A percentile compares a stretch with the other conserved stretches of the same genome.
phyloP scores from a whole-genome alignment of 2,329 filamentous ascomycete genomes.

The Fusarium sp. region DNA sequence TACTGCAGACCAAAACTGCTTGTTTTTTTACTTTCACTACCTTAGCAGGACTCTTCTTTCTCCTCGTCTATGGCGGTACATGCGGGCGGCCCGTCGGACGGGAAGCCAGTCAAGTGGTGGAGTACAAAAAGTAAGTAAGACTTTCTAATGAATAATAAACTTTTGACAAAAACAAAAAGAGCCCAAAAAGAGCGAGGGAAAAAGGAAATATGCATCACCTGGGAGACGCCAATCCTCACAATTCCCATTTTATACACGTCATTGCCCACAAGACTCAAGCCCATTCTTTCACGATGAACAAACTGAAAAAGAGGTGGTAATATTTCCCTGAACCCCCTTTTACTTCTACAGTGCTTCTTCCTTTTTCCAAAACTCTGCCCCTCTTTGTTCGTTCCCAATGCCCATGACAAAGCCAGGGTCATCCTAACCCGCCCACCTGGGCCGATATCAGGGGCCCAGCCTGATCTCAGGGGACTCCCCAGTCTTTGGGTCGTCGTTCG shows the following conservation, averaged over 20 bases:
- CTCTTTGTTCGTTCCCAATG: slow-evolving; percentile 21
- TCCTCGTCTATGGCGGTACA: slow-evolving; percentile 19
- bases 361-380: slow-evolving; percentile 19
- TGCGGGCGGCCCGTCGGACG: slow-evolving; percentile 35
- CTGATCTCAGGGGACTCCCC: slow-evolving; percentile 37
- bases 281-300: neutral
- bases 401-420: slow-evolving; percentile 29
- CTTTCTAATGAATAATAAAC: slow-evolving; percentile 2
- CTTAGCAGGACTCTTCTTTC: neutral
- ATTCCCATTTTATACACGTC: slow-evolving; percentile 11
- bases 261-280: slow-evolving; percentile 11
- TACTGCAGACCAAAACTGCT: neutral
- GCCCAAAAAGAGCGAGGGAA: neutral
- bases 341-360: slow-evolving; percentile 15
- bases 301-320: neutral
- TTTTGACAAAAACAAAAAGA: slow-evolving; percentile 10
- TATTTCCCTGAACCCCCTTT: slow-evolving; percentile 34
- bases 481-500: slow-evolving; percentile 30
- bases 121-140: slow-evolving; percentile 9
- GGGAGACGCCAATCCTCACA: slow-evolving; percentile 27
- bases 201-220: slow-evolving; percentile 20
- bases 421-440: slow-evolving; percentile 40
- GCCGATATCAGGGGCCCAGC: slow-evolving; percentile 27
- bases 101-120: slow-evolving; percentile 37
- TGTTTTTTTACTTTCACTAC: neutral